These are phyloP conservation scores for Sugiyamaella japonica DNA, from an alignment of 1,139 yeast genomes.

Conservation along the genomic window DNA sequence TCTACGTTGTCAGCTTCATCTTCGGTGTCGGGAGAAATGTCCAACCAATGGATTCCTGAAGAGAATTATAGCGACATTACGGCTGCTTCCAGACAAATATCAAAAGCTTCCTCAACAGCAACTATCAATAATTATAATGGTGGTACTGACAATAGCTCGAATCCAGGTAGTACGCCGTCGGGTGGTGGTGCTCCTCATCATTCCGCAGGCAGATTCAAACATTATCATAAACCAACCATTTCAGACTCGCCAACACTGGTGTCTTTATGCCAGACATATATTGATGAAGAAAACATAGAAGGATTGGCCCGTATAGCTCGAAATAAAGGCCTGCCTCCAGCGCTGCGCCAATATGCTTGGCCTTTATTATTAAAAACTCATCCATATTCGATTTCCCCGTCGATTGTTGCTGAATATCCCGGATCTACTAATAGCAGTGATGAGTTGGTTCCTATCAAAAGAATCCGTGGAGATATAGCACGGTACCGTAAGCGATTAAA, in stretches of 20 bases:
- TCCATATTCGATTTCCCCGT: conserved; percentile 80
- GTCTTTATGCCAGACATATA: conserved; percentile 42
- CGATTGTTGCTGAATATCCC: conserved; percentile 55
- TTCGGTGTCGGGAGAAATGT: conserved; percentile 32
- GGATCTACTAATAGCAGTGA: conserved; percentile 23
- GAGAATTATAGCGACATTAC: conserved; percentile 14
- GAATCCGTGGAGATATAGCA: conserved; percentile 39
- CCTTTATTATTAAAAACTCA: conserved; percentile 78
- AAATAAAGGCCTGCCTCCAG: conserved; percentile 84
- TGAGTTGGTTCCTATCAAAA: conserved; percentile 32
- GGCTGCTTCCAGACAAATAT: conserved; percentile 11
- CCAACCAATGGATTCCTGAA: conserved; percentile 19
- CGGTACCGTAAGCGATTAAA: conserved; percentile 32
- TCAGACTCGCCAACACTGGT: conserved; percentile 40
- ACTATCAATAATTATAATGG: background rate
- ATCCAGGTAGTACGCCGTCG: conserved; percentile 13
- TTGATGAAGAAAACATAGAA: conserved; percentile 55
- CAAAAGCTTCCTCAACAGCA: background rate
- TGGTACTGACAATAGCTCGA: no score
- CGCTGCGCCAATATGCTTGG: conserved; percentile 77
- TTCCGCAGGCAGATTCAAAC: conserved; percentile 37
- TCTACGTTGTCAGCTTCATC: conserved; percentile 37
- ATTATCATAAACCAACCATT: conserved; percentile 42
- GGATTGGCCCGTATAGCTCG: conserved; percentile 80
- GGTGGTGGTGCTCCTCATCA: conserved; percentile 19